Evolutionary conservation across 2,329 filamentous ascomycete species (phyloP), one percentile per base, ranked within the genome.

Genomic region (Tolypocladium paradoxum): DNA sequence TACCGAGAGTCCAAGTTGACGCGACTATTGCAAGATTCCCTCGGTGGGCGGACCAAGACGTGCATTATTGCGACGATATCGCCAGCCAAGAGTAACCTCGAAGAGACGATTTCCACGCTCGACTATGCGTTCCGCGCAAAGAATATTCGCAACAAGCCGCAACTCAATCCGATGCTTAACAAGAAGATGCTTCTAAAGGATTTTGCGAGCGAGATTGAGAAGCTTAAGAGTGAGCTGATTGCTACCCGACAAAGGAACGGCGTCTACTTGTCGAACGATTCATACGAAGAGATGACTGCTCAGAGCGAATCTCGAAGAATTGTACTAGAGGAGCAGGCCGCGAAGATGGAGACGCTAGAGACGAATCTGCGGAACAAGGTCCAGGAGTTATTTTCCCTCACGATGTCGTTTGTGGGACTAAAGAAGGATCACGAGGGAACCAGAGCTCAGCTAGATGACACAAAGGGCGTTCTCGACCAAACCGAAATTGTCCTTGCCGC

Each of bases 31-130:
- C 95, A 99, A 83, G 95, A 99, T 67, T 99, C 95, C 0, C 80
- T 99, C 0, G 93, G 93, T 56, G 93, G 93, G 3, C 83, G 87
- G 51, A 99, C 95, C 1, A 99, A 99, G 67, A 99, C 93, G 0
- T 99, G 93, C 73, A 99, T 99, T 60, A 97, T 99, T 64, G 93
- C 93, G 6, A 99, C 93, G 0, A 81, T 99, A 40, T 97, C 93
- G 2, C 91, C 93, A 1, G 90, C 91, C 8, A 95, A 93, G 69
- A 91, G 86, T 70, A 99, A 97, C 62, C 76, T 99, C 1, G 93
- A 99, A 65, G 93, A 99, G 70, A 99, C 95, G 0, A 97, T 99
- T 55, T 97, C 93, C 0, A 99, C 95, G 0, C 78, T 99, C 2
- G 93, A 99, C 68, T 99, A 99, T 65, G 95, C 93, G 12, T 97